phyloP scores from a whole-genome alignment of 2,329 filamentous ascomycete species.

The Lasiodiplodia theobromae region DNA sequence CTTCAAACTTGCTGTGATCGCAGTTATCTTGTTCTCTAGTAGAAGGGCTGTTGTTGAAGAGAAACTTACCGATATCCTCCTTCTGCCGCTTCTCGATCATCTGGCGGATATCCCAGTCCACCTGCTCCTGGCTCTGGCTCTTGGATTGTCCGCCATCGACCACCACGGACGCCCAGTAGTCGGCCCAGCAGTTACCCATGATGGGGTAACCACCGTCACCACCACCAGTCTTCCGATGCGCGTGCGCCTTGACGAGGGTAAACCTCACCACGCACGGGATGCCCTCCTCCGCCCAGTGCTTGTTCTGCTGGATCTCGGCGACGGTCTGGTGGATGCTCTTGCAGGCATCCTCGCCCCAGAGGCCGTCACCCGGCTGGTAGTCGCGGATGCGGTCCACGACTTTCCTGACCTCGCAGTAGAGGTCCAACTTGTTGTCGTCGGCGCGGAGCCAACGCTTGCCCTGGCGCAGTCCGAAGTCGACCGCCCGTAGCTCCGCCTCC shows the following conservation, averaged over 20 bases:
- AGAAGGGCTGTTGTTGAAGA: no score
- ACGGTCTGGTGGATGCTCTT: neutral
- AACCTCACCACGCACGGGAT: neutral
- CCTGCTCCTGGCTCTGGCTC: neutral
- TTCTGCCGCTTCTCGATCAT: neutral
- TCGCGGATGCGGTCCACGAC: neutral
- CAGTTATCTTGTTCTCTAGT: no score
- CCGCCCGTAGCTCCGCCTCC: no score
- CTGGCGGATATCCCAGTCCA: neutral
- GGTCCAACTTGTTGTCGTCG: no score
- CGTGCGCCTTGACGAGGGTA: neutral
- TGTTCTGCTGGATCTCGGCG: neutral
- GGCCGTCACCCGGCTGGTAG: neutral
- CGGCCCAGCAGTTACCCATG: slow-evolving; percentile 1
- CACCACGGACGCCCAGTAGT: neutral
- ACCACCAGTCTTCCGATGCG: neutral
- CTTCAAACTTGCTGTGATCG: no score
- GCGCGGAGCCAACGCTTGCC: no score
- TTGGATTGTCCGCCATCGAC: neutral
- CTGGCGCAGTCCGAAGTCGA: no score
- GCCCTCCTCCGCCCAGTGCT: neutral
- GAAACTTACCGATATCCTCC: neutral
- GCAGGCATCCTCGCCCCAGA: neutral
- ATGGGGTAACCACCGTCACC: neutral
- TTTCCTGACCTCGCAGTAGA: no score